Evolutionary conservation across 768 basidiomycete species (phyloP), one percentile per base, ranked within the genome.

Genomic region (Coprinopsis sp.): DNA sequence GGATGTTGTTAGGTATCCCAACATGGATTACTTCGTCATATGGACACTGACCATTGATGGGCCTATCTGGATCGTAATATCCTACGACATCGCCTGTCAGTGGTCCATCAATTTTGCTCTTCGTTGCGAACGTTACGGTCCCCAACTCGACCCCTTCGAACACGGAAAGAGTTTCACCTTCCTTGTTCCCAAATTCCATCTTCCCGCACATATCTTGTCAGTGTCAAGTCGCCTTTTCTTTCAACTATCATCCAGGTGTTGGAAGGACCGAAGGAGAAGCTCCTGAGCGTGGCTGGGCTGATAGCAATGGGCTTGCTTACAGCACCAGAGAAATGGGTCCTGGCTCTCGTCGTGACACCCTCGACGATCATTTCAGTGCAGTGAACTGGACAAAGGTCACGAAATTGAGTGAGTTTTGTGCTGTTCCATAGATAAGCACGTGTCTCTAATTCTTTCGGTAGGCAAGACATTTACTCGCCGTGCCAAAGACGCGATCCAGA

Each of bases 261-360:
- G 67, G 60, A 0, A 50, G 60, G 21, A 69, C 65, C 0, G 65
- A 69, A 44, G 68, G 68, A 1, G 68, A 71, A 42, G 61, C 54
- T 1, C 53, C 61, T 4, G 69, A 71, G 49, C 50, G 62, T 1
- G 54, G 56, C 0, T 71, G 67, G 69, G 48, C 64, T 0, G 23
- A 50, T n/a, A 49, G 58, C 11, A 65, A 68, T 38, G 51, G 49
- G 0, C 23, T 60, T 0, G 57, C 66, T 4, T 12, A 40, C 6
- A 65, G 65, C 37, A 70, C 66, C 1, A 49, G 53, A 23, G 66
- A 68, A 52, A 71, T 72, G 70, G 67, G 67, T 5, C 61, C 64
- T 6, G 64, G 64, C 2, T 57, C 56, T 4, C 46, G 62, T 2
- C 47, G 54, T 0, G 62, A 65, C 22, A 55, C 50, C 0, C 28